Percentiles rank a stretch among this genome's conserved stretches.
phyloP scores from a whole-genome alignment of 495 filamentous ascomycete species.

The Neurospora sp. region DNA sequence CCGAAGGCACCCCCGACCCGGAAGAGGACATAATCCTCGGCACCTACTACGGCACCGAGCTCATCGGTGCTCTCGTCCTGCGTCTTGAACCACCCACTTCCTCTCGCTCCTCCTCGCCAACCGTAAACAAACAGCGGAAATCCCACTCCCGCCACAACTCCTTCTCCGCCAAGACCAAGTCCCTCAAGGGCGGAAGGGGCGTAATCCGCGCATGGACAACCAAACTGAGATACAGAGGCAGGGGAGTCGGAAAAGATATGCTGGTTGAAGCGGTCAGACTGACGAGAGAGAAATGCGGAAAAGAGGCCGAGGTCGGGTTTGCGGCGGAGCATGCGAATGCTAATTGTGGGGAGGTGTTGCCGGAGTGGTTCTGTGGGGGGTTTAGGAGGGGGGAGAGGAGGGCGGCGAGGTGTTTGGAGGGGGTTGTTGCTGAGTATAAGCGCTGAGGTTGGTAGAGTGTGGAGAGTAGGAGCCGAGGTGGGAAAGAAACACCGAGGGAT shows the following conservation, averaged over 20 bases:
- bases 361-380: constrained; percentile 46
- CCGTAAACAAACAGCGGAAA: background rate
- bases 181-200: constrained; percentile 32
- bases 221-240: constrained; percentile 50
- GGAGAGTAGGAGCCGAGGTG: too few relatives aligned
- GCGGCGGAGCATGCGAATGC: constrained; percentile 60
- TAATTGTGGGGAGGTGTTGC: constrained; percentile 38
- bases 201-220: constrained; percentile 73
- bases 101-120: background rate
- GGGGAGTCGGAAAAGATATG: constrained; percentile 58
- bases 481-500: too few relatives aligned
- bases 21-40: constrained; percentile 33
- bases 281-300: constrained; percentile 46
- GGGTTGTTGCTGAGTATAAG: constrained; percentile 32
- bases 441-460: too few relatives aligned
- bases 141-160: background rate
- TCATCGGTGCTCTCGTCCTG: constrained; percentile 35
- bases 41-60: constrained; percentile 28
- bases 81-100: constrained; percentile 23
- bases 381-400: constrained; percentile 48
- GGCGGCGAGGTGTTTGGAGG: constrained; percentile 42
- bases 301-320: constrained; percentile 51
- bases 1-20: background rate
- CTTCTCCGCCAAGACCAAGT: background rate
- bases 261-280: constrained; percentile 55